A percentile compares a stretch with the other conserved stretches of the same genome.
phyloP scores from a whole-genome alignment of 176 grass and related monocot genomes.

The Ensete glaucum region DNA sequence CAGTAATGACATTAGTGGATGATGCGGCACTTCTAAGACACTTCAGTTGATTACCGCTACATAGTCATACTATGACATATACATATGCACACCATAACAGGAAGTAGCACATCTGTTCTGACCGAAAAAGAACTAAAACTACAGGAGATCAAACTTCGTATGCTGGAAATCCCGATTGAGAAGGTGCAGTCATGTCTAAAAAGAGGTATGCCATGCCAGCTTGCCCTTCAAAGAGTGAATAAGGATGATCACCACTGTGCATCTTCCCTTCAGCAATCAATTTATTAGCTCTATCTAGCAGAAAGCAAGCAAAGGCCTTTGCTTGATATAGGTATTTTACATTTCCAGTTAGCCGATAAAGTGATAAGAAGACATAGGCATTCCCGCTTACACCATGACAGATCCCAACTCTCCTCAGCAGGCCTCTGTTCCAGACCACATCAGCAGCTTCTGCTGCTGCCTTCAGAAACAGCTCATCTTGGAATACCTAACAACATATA shows the following conservation, averaged over 20 bases:
- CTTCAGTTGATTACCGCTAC: too few species aligned
- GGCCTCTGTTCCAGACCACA: constrained; percentile 78
- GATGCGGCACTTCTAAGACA: too few species aligned
- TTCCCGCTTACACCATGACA: constrained; percentile 88
- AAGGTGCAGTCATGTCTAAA: constrained; percentile 60
- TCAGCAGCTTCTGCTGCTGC: constrained; percentile 59
- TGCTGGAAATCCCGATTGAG: constrained; percentile 52
- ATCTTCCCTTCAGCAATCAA: constrained; percentile 56
- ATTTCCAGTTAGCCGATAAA: constrained; percentile 59
- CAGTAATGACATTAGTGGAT: too few species aligned
- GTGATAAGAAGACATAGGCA: constrained; percentile 57
- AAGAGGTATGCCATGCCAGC: constrained; percentile 83
- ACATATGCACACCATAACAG: too few species aligned
- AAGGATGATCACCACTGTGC: constrained; percentile 74
- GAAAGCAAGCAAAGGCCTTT: constrained; percentile 79
- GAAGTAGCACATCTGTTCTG: neutral
- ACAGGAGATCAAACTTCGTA: constrained; percentile 52
- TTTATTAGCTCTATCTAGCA: constrained; percentile 49
- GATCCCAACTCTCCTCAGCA: constrained; percentile 77
- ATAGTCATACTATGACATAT: too few species aligned
- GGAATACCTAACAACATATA: constrained; percentile 51
- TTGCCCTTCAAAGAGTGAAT: constrained; percentile 86
- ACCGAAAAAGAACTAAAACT: neutral
- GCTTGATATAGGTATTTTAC: constrained; percentile 59
- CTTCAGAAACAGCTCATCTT: constrained; percentile 60